phyloP scores from a whole-genome alignment of 495 filamentous ascomycete species.

The Neurospora intermedia region DNA sequence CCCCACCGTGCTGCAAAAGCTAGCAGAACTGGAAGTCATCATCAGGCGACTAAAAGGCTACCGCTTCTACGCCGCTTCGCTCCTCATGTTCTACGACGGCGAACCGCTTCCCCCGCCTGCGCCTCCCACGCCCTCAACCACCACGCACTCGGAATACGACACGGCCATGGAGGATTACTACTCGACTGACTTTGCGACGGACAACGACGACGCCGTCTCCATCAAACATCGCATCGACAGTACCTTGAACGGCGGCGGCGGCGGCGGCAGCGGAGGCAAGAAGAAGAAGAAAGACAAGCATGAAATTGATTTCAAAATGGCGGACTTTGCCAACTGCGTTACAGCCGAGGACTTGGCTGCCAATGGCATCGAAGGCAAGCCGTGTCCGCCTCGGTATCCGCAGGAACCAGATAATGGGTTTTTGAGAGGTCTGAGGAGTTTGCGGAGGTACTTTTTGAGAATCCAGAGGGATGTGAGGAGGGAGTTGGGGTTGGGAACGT shows the following conservation, averaged over 20 bases:
- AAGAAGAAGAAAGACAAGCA: conserved; percentile 29
- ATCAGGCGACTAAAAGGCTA: conserved; percentile 71
- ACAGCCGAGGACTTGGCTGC: conserved; percentile 62
- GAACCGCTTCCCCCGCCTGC: conserved; percentile 28
- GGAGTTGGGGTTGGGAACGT: conserved; percentile 33
- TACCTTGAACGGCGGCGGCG: not conserved
- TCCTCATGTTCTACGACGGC: conserved; percentile 90
- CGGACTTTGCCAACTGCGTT: conserved; percentile 96
- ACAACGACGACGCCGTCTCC: conserved; percentile 33
- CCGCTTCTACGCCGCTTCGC: conserved; percentile 89
- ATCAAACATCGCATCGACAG: not conserved
- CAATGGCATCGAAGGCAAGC: conserved; percentile 32
- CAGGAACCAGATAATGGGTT: conserved; percentile 81
- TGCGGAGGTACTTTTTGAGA: conserved; percentile 75
- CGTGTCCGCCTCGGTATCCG: conserved; percentile 74
- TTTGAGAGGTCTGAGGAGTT: conserved; percentile 67
- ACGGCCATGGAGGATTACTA: conserved; percentile 35
- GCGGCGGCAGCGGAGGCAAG: conserved; percentile 4
- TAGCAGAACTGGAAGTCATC: conserved; percentile 70
- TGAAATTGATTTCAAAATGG: conserved; percentile 86
- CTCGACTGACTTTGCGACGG: conserved; percentile 37
- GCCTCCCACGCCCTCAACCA: conserved; percentile 9
- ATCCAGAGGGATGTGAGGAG: conserved; percentile 71
- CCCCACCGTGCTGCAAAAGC: conserved; percentile 72
- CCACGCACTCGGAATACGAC: conserved; percentile 31